Evolutionary conservation across 208 protist species (phyloP).

Genomic region (Leishmania gerbilli): DNA sequence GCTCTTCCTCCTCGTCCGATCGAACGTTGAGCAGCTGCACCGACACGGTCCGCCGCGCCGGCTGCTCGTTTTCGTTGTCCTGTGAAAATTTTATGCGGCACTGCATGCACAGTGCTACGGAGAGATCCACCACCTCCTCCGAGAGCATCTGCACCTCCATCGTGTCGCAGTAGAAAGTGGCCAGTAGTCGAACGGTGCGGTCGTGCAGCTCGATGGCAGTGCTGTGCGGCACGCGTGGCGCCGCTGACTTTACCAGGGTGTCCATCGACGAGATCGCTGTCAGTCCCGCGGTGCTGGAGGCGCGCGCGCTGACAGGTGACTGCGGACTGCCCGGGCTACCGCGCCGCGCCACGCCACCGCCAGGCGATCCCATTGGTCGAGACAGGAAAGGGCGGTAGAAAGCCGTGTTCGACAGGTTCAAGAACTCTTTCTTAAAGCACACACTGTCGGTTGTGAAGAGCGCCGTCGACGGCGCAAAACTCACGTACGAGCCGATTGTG

Average conservation of each 20-base stretch:
- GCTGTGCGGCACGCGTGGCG: neutral
- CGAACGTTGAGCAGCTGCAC: conserved; percentile 53
- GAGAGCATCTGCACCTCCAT: conserved; percentile 57
- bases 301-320: conserved; percentile 14
- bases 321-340: neutral
- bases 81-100: conserved; percentile 39
- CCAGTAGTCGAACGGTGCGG: conserved; percentile 36
- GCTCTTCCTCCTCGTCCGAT: conserved; percentile 66
- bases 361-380: conserved; percentile 4
- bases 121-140: conserved; percentile 70
- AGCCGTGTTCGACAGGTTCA: conserved; percentile 35
- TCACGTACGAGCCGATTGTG: conserved; percentile 81
- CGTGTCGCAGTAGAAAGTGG: conserved; percentile 41
- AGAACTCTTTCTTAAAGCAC: conserved; percentile 67
- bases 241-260: neutral
- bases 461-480: conserved; percentile 61
- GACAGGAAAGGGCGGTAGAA: conserved; percentile 27
- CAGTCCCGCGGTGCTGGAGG: conserved; percentile 4
- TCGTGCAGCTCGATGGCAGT: conserved; percentile 24
- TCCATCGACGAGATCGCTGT: conserved; percentile 11
- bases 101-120: conserved; percentile 53
- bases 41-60: conserved; percentile 38
- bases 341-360: neutral
- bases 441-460: conserved; percentile 60
- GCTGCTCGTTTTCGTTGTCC: conserved; percentile 49